A percentile compares a stretch with the other conserved stretches of the same genome.
phyloP scores from a whole-genome alignment of 1,284 basidiomycete species.

The Malassezia psittaci region DNA sequence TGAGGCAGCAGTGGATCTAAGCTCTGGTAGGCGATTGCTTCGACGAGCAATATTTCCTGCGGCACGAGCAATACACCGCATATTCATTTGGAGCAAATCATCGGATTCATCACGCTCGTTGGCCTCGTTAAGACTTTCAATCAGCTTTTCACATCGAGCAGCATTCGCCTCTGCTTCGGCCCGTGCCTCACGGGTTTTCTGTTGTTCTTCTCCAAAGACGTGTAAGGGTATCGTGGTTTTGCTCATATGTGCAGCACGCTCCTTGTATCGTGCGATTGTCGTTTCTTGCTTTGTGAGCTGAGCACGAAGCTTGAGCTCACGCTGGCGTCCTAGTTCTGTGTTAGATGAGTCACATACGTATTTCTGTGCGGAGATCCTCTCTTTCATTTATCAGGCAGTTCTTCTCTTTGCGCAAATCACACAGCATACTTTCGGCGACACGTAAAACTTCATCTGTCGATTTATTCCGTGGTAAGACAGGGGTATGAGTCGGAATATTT shows the following conservation, averaged over 20 bases:
- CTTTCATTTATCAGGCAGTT: conserved; percentile 12
- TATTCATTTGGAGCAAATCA: background rate
- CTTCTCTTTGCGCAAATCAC: conserved; percentile 13
- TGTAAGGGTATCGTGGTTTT: background rate
- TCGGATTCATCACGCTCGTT: background rate
- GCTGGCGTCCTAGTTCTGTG: conserved; percentile 13
- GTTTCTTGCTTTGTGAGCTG: conserved; percentile 15
- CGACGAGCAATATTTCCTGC: background rate
- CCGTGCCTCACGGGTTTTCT: background rate
- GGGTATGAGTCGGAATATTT: conserved; percentile 3
- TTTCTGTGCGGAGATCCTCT: conserved; percentile 11
- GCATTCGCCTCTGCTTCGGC: conserved; percentile 1
- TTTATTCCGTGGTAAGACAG: conserved; percentile 1
- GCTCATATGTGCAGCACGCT: conserved; percentile 5
- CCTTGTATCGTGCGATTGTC: conserved; percentile 12
- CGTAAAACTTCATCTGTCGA: conserved; percentile 3
- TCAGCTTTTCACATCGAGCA: background rate
- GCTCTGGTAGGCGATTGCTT: background rate
- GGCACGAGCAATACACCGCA: background rate
- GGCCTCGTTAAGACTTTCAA: background rate
- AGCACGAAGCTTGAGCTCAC: conserved; percentile 11
- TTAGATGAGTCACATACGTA: conserved; percentile 9
- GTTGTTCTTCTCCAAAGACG: background rate
- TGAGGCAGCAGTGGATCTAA: background rate
- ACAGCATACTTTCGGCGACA: background rate